phyloP scores from a whole-genome alignment of 805 yeast genomes.

The Candida parachauliodes region DNA sequence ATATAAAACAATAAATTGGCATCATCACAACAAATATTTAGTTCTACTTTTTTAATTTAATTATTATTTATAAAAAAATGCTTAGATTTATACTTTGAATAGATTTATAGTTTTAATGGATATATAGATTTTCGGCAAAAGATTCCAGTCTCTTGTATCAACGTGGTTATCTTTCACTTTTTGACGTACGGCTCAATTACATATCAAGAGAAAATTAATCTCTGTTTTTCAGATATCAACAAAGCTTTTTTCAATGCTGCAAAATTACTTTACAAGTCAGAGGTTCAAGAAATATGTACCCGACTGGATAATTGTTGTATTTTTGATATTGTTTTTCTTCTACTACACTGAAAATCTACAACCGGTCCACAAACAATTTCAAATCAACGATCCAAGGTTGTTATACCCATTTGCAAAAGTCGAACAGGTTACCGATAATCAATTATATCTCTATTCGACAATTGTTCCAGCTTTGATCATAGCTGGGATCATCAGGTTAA shows the following conservation, averaged over 20 bases:
- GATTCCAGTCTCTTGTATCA: background rate
- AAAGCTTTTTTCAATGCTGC: slow-evolving; percentile 8
- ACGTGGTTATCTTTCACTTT: background rate
- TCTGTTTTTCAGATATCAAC: too few relatives aligned
- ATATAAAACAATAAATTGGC: slow-evolving; percentile 10
- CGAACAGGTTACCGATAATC: slow-evolving; percentile 29
- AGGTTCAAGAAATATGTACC: slow-evolving; percentile 15
- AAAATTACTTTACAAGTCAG: slow-evolving; percentile 9
- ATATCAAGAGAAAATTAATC: too few relatives aligned
- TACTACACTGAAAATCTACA: slow-evolving; percentile 18
- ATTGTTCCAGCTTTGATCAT: slow-evolving; percentile 24
- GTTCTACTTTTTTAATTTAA: slow-evolving; percentile 3
- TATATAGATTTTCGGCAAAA: background rate
- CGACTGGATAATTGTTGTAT: slow-evolving; percentile 23
- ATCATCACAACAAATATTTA: background rate
- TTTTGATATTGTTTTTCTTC: slow-evolving; percentile 17
- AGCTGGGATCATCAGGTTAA: slow-evolving; percentile 10
- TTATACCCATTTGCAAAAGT: slow-evolving; percentile 27
- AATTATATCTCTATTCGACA: slow-evolving; percentile 25
- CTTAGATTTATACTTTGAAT: background rate
- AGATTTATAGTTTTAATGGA: slow-evolving; percentile 1
- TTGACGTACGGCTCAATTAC: too few relatives aligned
- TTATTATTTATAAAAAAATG: background rate
- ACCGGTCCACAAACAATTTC: slow-evolving; percentile 29
- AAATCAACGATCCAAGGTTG: slow-evolving; percentile 22